These are phyloP conservation scores for Cochlearia excelsa DNA, from an alignment of 345 rosid species.

Conservation along the genomic window DNA sequence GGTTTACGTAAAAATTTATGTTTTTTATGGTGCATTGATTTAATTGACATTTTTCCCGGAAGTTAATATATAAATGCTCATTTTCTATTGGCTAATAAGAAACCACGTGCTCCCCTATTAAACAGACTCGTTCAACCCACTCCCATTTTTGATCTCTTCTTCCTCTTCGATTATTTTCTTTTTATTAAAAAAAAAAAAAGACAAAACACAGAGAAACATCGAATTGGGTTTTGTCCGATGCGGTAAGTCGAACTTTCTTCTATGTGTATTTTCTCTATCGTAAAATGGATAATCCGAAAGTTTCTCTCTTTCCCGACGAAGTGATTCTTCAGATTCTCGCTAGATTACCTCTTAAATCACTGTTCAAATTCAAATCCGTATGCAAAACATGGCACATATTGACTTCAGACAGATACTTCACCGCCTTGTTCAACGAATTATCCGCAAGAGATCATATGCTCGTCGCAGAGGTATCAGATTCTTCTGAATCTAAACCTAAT, in stretches of 20 bases:
- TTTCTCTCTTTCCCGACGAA: conserved; percentile 61
- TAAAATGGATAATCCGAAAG: conserved; percentile 37
- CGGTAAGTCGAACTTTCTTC: conserved; percentile 15
- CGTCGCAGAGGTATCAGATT: conserved; percentile 58
- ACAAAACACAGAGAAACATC: no score
- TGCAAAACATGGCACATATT: conserved; percentile 72
- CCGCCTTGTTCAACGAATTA: conserved; percentile 46
- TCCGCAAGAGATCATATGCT: conserved; percentile 52
- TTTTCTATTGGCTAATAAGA: no score
- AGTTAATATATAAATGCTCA: no score
- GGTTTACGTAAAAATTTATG: no score
- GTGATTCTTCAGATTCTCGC: conserved; percentile 64
- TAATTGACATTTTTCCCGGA: no score
- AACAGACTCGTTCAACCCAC: no score
- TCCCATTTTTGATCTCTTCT: no score
- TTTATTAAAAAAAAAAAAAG: no score
- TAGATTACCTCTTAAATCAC: conserved; percentile 69
- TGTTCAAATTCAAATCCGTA: conserved; percentile 62
- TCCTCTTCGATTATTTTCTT: no score
- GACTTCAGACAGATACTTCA: conserved; percentile 58
- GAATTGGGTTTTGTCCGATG: conserved; percentile 5
- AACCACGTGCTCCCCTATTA: no score
- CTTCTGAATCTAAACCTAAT: conserved; percentile 47
- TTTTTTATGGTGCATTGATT: no score
- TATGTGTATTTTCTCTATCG: not conserved